Conservation (phyloP, 352 stramenopile genomes). For the Phytopythium vexans region DNA sequence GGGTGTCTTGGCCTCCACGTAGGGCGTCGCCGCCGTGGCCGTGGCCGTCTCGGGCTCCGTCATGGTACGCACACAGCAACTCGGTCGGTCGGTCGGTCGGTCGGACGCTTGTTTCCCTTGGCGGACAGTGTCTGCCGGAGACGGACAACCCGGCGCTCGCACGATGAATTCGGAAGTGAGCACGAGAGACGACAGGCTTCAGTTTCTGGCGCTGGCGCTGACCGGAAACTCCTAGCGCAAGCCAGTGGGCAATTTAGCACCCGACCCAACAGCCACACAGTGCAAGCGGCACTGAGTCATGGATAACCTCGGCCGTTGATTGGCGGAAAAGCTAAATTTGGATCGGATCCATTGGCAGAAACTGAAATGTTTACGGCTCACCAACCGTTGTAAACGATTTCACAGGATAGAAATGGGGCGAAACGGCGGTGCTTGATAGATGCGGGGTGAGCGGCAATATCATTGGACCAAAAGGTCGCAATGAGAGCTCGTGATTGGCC, state of each 20-base stretch:
- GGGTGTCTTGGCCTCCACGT: conserved; percentile 8
- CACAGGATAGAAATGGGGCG: too few species aligned
- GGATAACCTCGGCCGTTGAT: not conserved
- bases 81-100: not conserved
- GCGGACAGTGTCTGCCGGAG: not conserved
- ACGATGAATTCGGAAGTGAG: not conserved
- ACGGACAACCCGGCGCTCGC: not conserved
- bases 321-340: not conserved
- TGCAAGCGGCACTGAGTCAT: too few species aligned
- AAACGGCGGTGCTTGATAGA: not conserved
- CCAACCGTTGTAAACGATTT: not conserved
- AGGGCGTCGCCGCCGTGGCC: not conserved
- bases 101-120: not conserved
- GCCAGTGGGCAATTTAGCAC: too few species aligned
- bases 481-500: not conserved
- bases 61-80: not conserved
- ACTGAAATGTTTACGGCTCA: conserved; percentile 1
- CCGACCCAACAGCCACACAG: too few species aligned
- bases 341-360: not conserved
- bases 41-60: not conserved
- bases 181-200: not conserved
- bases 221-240: too few species aligned
- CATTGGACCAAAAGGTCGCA: not conserved
- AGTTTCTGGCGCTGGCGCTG: too few species aligned
- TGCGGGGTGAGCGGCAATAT: not conserved